These are phyloP conservation scores for Immersiporthe knoxdaviesiana DNA, from an alignment of 2,329 filamentous ascomycete species.

Conservation along the genomic window DNA sequence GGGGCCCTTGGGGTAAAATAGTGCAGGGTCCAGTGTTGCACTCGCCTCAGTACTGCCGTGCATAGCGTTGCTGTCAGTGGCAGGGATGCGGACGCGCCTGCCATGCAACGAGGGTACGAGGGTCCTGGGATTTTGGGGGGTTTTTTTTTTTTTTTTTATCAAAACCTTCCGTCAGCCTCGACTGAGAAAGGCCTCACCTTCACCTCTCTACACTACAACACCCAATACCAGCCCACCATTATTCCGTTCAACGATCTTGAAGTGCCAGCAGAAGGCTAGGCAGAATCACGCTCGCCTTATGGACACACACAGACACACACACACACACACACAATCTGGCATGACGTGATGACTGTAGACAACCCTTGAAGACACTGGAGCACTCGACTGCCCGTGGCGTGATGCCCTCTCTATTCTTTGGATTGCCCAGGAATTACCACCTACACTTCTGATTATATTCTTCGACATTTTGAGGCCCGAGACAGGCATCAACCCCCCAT, in stretches of 20 bases:
- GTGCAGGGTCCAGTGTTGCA: background rate
- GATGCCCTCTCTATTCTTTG: background rate
- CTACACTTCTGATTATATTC: background rate
- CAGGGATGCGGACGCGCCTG: background rate
- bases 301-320: background rate
- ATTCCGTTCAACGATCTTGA: background rate
- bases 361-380: background rate
- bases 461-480: background rate
- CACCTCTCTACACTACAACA: background rate
- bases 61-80: background rate
- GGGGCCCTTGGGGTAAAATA: background rate
- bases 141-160: background rate
- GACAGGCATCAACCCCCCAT: background rate
- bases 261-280: background rate
- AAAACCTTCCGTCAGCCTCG: background rate
- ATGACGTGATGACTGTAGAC: background rate
- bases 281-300: background rate
- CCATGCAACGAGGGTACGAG: background rate
- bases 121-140: background rate
- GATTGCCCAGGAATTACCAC: background rate
- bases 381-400: background rate
- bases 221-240: background rate
- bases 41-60: too few species aligned
- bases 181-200: background rate
- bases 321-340: background rate